Percentiles rank a stretch among this genome's conserved stretches.
Evolutionary conservation across 192 early-diverging fungal species (phyloP).

Genomic region (Mortierella alpina): DNA sequence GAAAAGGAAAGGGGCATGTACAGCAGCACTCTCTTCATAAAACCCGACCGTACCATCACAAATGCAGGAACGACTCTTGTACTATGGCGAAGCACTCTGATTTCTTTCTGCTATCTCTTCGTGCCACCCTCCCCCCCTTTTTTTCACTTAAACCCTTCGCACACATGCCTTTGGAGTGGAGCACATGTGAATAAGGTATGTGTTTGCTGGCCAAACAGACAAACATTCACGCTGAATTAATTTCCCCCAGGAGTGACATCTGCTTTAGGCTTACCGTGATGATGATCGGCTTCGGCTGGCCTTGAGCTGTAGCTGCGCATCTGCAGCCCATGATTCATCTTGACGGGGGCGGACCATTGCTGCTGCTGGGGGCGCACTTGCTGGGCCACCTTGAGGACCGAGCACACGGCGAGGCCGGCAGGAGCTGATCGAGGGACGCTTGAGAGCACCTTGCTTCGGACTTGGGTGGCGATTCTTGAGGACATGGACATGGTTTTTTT

Average conservation of each 20-base stretch:
- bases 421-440: slow-evolving; percentile 16
- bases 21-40: no score
- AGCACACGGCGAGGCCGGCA: slow-evolving; percentile 14
- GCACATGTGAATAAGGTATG: no score
- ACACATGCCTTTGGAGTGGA: no score
- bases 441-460: slow-evolving; percentile 19
- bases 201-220: no score
- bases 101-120: no score
- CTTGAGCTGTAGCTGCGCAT: slow-evolving; percentile 49
- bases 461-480: slow-evolving; percentile 29
- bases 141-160: no score
- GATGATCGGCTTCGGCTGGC: slow-evolving; percentile 40
- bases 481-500: slow-evolving; percentile 30
- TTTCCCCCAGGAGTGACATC: slow-evolving; percentile 1
- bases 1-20: no score
- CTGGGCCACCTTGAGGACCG: slow-evolving; percentile 6
- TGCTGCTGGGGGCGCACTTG: not conserved
- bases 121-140: no score
- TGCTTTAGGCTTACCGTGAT: slow-evolving; percentile 44
- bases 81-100: no score
- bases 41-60: no score
- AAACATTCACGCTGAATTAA: not conserved
- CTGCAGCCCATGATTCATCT: not conserved
- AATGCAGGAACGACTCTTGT: no score
- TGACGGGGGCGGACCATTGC: not conserved